Conservation (phyloP, 495 filamentous ascomycete genomes). For the Tuber melanosporum region DNA sequence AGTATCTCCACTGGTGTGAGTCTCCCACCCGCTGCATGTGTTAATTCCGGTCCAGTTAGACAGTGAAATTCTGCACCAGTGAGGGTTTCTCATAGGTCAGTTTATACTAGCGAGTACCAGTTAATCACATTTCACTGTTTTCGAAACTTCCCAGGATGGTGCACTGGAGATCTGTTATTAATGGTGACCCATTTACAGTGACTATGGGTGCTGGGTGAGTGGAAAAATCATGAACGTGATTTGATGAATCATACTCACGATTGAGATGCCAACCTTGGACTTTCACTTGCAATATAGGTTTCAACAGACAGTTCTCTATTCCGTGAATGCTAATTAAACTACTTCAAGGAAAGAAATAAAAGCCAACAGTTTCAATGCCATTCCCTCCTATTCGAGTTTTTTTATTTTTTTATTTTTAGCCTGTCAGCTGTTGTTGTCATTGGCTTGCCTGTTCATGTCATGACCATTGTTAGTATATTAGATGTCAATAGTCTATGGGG, state of each 20-base stretch:
- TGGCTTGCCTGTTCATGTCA: background rate
- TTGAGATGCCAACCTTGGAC: background rate
- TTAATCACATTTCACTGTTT: background rate
- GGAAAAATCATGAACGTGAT: background rate
- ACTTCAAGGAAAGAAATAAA: background rate
- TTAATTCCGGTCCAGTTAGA: background rate
- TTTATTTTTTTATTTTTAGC: background rate
- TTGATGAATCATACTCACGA: background rate
- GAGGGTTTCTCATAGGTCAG: background rate
- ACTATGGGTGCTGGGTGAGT: background rate
- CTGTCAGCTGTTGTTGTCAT: background rate
- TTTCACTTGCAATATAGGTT: background rate
- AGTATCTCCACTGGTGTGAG: too few species aligned
- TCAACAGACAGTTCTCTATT: background rate
- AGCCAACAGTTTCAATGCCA: background rate
- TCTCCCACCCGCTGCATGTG: background rate
- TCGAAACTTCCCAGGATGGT: background rate
- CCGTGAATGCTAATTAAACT: background rate
- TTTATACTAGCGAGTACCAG: background rate
- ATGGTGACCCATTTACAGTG: background rate
- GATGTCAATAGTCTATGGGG: background rate
- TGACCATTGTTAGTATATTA: background rate
- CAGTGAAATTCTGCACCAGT: background rate
- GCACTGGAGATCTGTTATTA: background rate
- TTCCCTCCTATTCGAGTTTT: background rate